Evolutionary conservation across 2,329 filamentous ascomycete genomes (phyloP).

Genomic region (Aureobasidium leucospermi): DNA sequence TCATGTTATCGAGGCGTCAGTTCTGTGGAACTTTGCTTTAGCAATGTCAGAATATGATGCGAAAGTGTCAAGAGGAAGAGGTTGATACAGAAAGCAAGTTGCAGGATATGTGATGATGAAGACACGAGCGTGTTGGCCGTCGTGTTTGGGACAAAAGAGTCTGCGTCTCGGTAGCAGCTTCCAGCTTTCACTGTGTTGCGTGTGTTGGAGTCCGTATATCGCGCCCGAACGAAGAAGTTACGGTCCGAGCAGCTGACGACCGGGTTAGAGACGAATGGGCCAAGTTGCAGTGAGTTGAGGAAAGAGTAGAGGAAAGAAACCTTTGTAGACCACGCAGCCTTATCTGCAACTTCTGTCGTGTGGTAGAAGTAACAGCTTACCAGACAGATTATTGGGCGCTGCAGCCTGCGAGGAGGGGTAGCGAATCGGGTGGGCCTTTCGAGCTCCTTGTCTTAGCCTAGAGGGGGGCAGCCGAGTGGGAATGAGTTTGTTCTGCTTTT

Average conservation of each 20-base stretch:
- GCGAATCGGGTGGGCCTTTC: constrained; percentile 1
- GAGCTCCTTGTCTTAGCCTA: background rate
- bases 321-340: background rate
- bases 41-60: constrained; percentile 1
- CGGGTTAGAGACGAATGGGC: constrained; percentile 3
- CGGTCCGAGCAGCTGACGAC: constrained; percentile 2
- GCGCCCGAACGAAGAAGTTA: background rate
- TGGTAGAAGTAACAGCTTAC: constrained; percentile 5
- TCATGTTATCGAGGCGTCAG: background rate
- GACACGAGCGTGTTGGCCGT: constrained; percentile 1
- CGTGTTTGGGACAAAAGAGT: background rate
- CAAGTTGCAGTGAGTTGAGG: background rate
- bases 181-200: background rate
- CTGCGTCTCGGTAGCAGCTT: background rate
- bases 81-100: background rate
- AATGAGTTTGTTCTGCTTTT: constrained; percentile 5
- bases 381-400: constrained; percentile 8
- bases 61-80: background rate
- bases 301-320: background rate
- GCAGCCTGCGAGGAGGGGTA: constrained; percentile 13
- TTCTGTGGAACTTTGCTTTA: background rate
- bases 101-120: background rate
- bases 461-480: background rate
- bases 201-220: background rate
- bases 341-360: background rate